These are phyloP conservation scores for Thelephora terrestris DNA, from an alignment of 1,284 basidiomycete species.

Conservation along the genomic window DNA sequence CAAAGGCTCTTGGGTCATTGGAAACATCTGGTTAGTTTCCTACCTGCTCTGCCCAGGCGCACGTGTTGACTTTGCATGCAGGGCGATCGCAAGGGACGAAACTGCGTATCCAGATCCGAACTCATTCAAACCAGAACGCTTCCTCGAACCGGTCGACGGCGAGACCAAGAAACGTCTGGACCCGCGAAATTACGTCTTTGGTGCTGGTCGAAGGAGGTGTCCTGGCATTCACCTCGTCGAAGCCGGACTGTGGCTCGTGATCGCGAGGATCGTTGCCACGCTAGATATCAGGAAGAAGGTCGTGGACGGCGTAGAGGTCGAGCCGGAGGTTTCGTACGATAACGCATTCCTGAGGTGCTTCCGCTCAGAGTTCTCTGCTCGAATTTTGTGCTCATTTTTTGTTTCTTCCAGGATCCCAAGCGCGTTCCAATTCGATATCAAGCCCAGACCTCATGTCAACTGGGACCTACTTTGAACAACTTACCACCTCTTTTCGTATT, in stretches of 20 bases:
- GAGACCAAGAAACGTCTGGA: conserved; percentile 25
- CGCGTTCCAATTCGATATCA: no score
- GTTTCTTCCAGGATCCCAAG: no score
- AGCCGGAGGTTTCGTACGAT: neutral
- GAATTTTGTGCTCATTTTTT: neutral
- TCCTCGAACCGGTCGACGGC: conserved; percentile 27
- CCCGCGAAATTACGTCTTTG: conserved; percentile 40
- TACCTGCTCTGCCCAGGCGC: neutral
- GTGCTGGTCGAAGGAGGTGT: conserved; percentile 40
- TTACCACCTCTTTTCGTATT: no score
- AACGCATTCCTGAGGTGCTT: neutral
- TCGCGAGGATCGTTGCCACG: neutral
- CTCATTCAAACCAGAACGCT: conserved; percentile 40
- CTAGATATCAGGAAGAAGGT: neutral
- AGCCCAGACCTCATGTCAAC: no score
- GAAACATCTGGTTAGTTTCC: conserved; percentile 29
- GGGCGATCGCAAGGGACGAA: conserved; percentile 40
- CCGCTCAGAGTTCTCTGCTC: neutral
- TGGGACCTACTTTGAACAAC: no score
- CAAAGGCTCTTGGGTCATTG: conserved; percentile 19
- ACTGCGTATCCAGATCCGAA: conserved; percentile 34
- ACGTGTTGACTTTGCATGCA: conserved; percentile 10
- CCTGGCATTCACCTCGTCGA: neutral
- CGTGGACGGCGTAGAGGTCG: neutral
- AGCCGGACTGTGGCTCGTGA: neutral